A percentile compares a stretch with the other conserved stretches of the same genome.
Conservation (phyloP, 2,329 filamentous ascomycete genomes). For the Aspergillus quadricinctus region DNA sequence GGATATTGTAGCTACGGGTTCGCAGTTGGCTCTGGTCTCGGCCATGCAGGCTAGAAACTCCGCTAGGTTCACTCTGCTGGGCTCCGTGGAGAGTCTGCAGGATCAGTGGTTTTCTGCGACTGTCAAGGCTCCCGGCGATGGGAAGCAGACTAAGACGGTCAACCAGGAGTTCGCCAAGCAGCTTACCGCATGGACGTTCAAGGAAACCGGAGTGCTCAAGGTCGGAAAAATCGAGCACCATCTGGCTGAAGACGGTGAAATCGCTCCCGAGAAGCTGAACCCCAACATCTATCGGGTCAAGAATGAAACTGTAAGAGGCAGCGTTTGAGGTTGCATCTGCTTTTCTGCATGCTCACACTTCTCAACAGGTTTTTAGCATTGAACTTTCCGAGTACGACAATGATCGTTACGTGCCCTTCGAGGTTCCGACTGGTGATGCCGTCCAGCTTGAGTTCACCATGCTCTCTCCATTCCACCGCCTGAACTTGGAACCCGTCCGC, state of each 20-base stretch:
- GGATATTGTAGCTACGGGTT: constrained; percentile 78
- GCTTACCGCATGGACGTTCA: constrained; percentile 91
- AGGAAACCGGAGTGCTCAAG: constrained; percentile 84
- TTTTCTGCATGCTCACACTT: constrained; percentile 21
- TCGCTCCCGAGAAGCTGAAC: constrained; percentile 54
- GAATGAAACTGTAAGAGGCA: constrained; percentile 79
- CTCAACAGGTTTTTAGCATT: constrained; percentile 70
- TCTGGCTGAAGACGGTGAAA: constrained; percentile 50
- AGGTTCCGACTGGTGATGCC: constrained; percentile 62
- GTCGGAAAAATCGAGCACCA: constrained; percentile 81
- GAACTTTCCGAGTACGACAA: constrained; percentile 80
- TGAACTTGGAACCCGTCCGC: constrained; percentile 60
- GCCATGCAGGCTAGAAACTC: constrained; percentile 89
- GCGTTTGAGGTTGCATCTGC: neutral
- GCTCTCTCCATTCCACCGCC: constrained; percentile 94
- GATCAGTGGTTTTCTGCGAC: constrained; percentile 83
- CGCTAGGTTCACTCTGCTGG: constrained; percentile 79
- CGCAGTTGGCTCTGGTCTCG: constrained; percentile 80
- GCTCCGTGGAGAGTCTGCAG: constrained; percentile 80
- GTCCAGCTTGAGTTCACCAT: constrained; percentile 97
- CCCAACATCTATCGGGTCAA: constrained; percentile 91
- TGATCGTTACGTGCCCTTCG: constrained; percentile 72
- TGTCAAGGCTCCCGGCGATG: constrained; percentile 55
- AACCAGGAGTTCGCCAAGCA: constrained; percentile 84
- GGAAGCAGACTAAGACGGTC: constrained; percentile 59